Conservation (phyloP, 202 grass and related monocot species). For the Panicum hallii region DNA sequence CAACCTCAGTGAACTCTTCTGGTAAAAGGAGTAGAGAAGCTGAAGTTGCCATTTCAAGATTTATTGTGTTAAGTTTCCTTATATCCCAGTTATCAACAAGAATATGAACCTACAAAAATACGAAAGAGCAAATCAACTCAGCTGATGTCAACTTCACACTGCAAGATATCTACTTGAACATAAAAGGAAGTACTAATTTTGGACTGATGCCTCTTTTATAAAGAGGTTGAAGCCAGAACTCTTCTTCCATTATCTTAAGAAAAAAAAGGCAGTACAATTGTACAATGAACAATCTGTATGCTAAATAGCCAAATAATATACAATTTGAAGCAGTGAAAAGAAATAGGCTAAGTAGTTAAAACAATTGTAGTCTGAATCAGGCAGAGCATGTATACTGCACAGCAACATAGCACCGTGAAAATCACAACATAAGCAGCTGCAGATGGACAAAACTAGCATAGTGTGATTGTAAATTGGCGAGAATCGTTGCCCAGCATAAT, state of each 20-base stretch:
- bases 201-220: too few relatives aligned
- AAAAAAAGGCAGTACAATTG: neutral
- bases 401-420: neutral
- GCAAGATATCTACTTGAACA: constrained; percentile 17
- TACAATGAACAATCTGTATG: neutral
- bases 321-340: neutral
- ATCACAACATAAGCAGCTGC: neutral
- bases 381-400: neutral
- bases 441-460: neutral
- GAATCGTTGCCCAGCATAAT: neutral
- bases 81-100: constrained; percentile 93
- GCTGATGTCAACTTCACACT: neutral
- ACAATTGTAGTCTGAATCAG: neutral
- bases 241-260: too few relatives aligned
- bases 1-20: constrained; percentile 71
- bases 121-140: neutral
- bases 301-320: neutral
- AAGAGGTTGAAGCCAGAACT: too few relatives aligned
- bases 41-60: constrained; percentile 74
- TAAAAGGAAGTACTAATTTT: neutral
- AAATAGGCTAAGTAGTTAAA: neutral
- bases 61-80: constrained; percentile 70
- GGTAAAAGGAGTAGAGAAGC: constrained; percentile 90
- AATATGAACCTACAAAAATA: constrained; percentile 43
- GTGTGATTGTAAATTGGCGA: neutral